Evolutionary conservation across 2,329 filamentous ascomycete genomes (phyloP).

Genomic region (Curvularia eragrostidis): DNA sequence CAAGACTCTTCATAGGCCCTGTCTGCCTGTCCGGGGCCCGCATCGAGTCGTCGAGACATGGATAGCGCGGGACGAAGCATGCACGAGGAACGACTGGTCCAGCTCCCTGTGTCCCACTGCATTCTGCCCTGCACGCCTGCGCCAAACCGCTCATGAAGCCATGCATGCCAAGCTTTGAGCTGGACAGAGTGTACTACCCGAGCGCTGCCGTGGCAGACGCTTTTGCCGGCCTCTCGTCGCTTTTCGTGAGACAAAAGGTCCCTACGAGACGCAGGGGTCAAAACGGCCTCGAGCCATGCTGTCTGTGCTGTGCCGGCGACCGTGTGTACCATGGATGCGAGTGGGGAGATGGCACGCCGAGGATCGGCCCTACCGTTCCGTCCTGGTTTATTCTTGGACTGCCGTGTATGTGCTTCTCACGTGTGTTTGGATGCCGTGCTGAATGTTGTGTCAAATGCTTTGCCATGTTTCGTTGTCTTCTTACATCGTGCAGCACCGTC

Average conservation of each 20-base stretch:
- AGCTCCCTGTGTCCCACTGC: slow-evolving; percentile 16
- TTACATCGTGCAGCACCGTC: not conserved
- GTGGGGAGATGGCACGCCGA: not conserved
- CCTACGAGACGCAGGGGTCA: not conserved
- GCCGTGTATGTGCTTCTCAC: no score
- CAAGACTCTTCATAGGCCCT: slow-evolving; percentile 10
- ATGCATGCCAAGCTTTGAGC: not conserved
- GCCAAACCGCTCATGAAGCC: slow-evolving; percentile 5
- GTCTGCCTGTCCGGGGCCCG: slow-evolving; percentile 10
- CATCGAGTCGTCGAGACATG: slow-evolving; percentile 12
- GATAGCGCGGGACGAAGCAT: slow-evolving; percentile 22
- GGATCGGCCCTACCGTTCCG: slow-evolving; percentile 5
- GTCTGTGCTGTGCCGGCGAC: not conserved
- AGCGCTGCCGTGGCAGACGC: slow-evolving; percentile 1
- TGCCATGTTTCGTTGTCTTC: no score
- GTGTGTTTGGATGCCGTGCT: not conserved
- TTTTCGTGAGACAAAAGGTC: not conserved
- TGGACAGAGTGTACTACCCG: not conserved
- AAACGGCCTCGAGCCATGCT: not conserved
- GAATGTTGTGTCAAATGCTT: not conserved
- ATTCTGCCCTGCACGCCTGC: slow-evolving; percentile 7
- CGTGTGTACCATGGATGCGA: not conserved
- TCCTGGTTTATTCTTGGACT: slow-evolving; percentile 3
- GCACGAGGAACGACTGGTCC: slow-evolving; percentile 18
- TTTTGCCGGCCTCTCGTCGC: not conserved